Base-by-base conservation (phyloP, 768 basidiomycete genomes). In the Boletales sp. region DNA sequence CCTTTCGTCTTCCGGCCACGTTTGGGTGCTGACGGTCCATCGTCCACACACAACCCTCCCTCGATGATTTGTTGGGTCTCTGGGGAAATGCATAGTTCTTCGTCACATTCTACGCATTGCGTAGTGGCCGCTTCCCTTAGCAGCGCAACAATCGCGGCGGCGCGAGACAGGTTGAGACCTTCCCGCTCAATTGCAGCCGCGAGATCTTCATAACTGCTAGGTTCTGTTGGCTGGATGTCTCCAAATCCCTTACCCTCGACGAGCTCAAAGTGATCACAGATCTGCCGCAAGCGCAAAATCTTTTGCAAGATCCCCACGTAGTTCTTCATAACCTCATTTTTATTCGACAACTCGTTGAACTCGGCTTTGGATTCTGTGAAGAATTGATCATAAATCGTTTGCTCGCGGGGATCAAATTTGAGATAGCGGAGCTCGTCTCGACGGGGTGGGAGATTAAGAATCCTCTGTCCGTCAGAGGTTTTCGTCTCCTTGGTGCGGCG, bases 251-350 rank as follows among this genome's bases (percentile, higher is more conserved):
- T 87, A 38, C 83, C 84, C 60, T 87, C 79, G 5, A 97, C 87
- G 33, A 97, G 78, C 60, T 92, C 91, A 59, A 81, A 90, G 69
- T 99, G 95, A 64, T 97, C 94, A 70, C 96, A 99, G 43, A 98
- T 98, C 73, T 98, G 95, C 47, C 96, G 88, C 41, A 99, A 78
- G 19, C 94, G 90, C 46, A 99, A 75, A 50, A 98, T 90, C 75
- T 94, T 94, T 70, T 97, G 95, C 57, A 99, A 70, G 60, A 99
- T 95, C 48, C 93, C 92, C 57, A 96, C 96, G 64, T 95, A 96
- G 65, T 96, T 97, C 80, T 96, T 96, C 86, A 94, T 90, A 46
- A 96, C 87, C 66, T 93, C 88, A 60, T 94, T 92, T 69, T 87
- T 90, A 68, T 84, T 77, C 30, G 87, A 83, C 56, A 97, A 75